Conservation (phyloP, 2,329 filamentous ascomycete species). For the Aspergillus sp. region DNA sequence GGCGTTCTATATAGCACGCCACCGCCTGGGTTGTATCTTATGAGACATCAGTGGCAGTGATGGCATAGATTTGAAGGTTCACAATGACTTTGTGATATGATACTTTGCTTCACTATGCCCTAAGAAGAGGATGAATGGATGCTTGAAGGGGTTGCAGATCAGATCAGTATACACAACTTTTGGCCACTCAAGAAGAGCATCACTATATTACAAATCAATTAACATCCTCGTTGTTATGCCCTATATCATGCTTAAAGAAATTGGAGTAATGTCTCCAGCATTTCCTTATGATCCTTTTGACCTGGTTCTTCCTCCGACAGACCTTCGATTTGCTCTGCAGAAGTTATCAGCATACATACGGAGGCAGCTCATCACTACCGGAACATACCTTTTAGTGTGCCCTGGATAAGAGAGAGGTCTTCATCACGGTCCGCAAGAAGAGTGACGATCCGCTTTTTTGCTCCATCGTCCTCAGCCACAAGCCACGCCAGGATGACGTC, state of each 20-base stretch:
- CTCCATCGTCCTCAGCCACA: conserved; percentile 80
- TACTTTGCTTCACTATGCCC: too few species aligned
- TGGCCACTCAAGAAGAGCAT: neutral
- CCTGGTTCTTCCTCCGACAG: conserved; percentile 57
- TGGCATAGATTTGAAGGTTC: too few species aligned
- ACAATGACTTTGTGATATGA: too few species aligned
- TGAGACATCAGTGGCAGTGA: too few species aligned
- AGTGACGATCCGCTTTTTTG: conserved; percentile 61
- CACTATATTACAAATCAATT: neutral
- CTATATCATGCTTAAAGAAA: conserved; percentile 31
- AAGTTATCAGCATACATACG: conserved; percentile 16
- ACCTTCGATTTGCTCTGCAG: conserved; percentile 59
- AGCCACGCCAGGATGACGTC: conserved; percentile 90
- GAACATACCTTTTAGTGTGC: conserved; percentile 62
- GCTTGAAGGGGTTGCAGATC: too few species aligned
- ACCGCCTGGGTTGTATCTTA: too few species aligned
- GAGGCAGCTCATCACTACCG: neutral
- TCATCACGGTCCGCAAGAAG: conserved; percentile 69
- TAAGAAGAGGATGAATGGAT: too few species aligned
- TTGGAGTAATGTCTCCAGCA: conserved; percentile 60
- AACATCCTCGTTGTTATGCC: too few species aligned
- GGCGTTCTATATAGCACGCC: neutral
- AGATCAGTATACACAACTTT: too few species aligned
- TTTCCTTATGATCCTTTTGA: conserved; percentile 58
- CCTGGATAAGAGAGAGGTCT: conserved; percentile 60